These are phyloP conservation scores for Trametes coccinea DNA, from an alignment of 768 basidiomycete species.

Conservation along the genomic window DNA sequence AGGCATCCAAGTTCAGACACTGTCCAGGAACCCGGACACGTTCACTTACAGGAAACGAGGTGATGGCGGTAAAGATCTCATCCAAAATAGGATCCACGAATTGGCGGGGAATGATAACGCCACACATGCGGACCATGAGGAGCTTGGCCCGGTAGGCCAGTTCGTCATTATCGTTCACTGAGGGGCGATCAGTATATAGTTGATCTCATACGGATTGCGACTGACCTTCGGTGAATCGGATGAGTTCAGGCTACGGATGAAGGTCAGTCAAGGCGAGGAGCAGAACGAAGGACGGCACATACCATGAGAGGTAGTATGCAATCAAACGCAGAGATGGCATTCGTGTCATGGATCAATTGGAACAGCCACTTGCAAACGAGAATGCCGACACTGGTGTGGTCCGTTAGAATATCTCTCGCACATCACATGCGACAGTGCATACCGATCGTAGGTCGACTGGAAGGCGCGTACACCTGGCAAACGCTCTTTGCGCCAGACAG, in stretches of 20 bases:
- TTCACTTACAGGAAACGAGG: slow-evolving; percentile 63
- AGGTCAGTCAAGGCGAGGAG: neutral
- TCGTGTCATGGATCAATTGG: slow-evolving; percentile 70
- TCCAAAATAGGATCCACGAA: slow-evolving; percentile 70
- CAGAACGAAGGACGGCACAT: slow-evolving; percentile 26
- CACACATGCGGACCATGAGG: slow-evolving; percentile 82
- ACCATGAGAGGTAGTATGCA: slow-evolving; percentile 84
- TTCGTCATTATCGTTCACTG: slow-evolving; percentile 76
- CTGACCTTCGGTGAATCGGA: slow-evolving; percentile 72
- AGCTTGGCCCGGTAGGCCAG: slow-evolving; percentile 62
- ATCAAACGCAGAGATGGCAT: slow-evolving; percentile 76
- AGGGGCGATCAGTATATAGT: neutral
- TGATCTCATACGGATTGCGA: neutral
- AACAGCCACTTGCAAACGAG: slow-evolving; percentile 79
- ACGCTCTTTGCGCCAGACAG: slow-evolving; percentile 69
- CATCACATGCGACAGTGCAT: slow-evolving; percentile 19
- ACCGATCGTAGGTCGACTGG: slow-evolving; percentile 85
- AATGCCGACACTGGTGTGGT: slow-evolving; percentile 52
- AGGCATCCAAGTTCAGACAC: neutral
- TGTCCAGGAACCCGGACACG: slow-evolving; percentile 4
- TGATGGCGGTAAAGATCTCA: slow-evolving; percentile 75
- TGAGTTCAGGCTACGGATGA: slow-evolving; percentile 61
- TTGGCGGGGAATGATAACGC: slow-evolving; percentile 72
- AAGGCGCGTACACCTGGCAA: slow-evolving; percentile 76
- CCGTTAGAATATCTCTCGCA: too few relatives aligned